Conservation (phyloP, 2,329 filamentous ascomycete genomes). For the Fusarium fujikuroi region DNA sequence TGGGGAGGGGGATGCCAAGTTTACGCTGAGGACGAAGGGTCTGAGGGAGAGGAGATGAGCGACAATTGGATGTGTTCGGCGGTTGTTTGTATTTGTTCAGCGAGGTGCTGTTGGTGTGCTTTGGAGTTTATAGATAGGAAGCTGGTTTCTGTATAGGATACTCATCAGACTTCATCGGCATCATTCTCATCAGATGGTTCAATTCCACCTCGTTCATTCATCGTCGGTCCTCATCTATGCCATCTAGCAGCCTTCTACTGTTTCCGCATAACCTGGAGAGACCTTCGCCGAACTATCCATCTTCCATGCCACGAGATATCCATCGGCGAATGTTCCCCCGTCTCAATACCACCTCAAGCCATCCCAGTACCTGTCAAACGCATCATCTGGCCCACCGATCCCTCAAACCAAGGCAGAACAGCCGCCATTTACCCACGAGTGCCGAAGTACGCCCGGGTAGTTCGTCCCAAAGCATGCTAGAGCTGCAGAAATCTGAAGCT, state of each 20-base stretch:
- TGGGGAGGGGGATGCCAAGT: slow-evolving; percentile 56
- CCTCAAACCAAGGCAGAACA: not conserved
- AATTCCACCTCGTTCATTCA: too few relatives aligned
- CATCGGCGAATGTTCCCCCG: not conserved
- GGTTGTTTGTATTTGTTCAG: not conserved
- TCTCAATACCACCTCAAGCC: not conserved
- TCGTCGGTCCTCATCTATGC: not conserved
- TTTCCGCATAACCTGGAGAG: accelerated
- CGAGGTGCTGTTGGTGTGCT: slow-evolving; percentile 10
- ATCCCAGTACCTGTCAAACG: not conserved
- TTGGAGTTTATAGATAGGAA: slow-evolving; percentile 5
- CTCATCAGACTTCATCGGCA: not conserved
- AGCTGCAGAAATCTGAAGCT: not conserved
- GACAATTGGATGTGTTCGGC: not conserved
- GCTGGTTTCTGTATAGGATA: not conserved
- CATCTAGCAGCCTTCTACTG: not conserved
- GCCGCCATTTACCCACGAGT: not conserved
- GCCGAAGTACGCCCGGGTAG: slow-evolving; percentile 2
- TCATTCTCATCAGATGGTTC: not conserved
- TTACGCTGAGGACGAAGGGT: slow-evolving; percentile 67
- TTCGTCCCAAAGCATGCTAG: not conserved
- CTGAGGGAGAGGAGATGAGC: slow-evolving; percentile 56
- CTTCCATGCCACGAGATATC: not conserved
- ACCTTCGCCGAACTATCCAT: not conserved
- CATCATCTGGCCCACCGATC: not conserved